Percentiles rank a stretch among this genome's conserved stretches.
phyloP scores from a whole-genome alignment of 768 basidiomycete genomes.

The Xerocomus spinulosus region DNA sequence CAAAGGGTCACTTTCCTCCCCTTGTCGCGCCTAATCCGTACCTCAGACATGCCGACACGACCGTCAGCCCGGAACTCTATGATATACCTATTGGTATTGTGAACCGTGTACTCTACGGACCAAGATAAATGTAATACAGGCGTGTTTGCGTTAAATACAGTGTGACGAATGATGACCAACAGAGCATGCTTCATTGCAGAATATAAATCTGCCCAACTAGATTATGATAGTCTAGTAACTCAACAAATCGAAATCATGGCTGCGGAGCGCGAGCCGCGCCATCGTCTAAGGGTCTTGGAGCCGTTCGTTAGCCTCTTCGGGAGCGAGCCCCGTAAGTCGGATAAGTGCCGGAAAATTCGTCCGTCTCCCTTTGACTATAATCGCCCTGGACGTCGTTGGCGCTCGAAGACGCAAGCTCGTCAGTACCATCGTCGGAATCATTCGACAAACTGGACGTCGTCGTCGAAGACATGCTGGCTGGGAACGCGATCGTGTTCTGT shows the following conservation, averaged over 20 bases:
- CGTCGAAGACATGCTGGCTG: conserved; percentile 35
- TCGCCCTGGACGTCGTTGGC: conserved; percentile 28
- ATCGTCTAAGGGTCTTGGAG: not conserved
- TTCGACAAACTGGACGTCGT: conserved; percentile 33
- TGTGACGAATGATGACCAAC: conserved; percentile 9
- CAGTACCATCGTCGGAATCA: conserved; percentile 30
- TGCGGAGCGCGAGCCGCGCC: not conserved
- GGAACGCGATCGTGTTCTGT: conserved; percentile 31
- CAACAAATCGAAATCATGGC: conserved; percentile 12
- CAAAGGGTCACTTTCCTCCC: conserved; percentile 48
- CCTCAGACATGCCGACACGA: conserved; percentile 40
- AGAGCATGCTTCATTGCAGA: conserved; percentile 1
- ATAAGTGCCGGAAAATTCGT: conserved; percentile 13
- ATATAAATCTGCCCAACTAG: conserved; percentile 1
- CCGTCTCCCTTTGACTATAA: conserved; percentile 5
- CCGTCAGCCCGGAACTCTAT: conserved; percentile 60
- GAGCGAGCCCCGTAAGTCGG: conserved; percentile 6
- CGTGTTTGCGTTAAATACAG: conserved; percentile 17
- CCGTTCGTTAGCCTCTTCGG: not conserved
- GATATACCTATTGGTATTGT: conserved; percentile 82
- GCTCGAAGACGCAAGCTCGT: conserved; percentile 32
- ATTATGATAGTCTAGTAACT: conserved; percentile 14
- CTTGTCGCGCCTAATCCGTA: conserved; percentile 40
- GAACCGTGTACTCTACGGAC: conserved; percentile 64
- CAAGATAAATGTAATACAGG: conserved; percentile 14